Base-by-base conservation (phyloP, 2,329 filamentous ascomycete species). In the Colletotrichum sp. region DNA sequence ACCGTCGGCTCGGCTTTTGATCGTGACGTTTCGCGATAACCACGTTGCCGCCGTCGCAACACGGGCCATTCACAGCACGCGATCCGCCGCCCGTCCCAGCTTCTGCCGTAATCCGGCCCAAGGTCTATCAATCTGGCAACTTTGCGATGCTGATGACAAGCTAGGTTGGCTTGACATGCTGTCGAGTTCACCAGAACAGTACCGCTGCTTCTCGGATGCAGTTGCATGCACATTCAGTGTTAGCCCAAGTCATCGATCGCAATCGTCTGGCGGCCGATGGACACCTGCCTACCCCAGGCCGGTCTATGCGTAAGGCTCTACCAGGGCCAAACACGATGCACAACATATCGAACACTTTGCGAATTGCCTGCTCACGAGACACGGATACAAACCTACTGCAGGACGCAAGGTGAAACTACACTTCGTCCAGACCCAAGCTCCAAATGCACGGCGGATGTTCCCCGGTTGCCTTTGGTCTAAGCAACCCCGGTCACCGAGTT, bases 381-480 rank as follows among this genome's bases (percentile, higher is more conserved):
- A 30, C 9, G 27, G 6, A 44, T 15, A 30, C 36, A 44, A 28
- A 52, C 30, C 19, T 25, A 64, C 30, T 52, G 66, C 66, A 55
- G 69, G 30, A 44, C 28, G 36, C 44, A 16, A 48, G 44, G 22
- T 75, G 63, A 73, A 75, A 75, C 69, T 36, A 34, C 55, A 44
- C 25, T 52, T 25, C 44, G n/a, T 67, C 27, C 9, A 44, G 22
- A 30, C 22, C 19, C 57, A 65, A 68, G 44, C 48, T 39, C 52
- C 72, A 59, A 66, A 61, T 39, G 64, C 73, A 65, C 32, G 69
- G 27, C 57, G 64, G 44, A 65, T 75, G 57, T 75, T 75, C 64
- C 73, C 73, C 73, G 73, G 70, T 15, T 28, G 57, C 69, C 19
- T 52, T 28, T 64, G n/a, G 70, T 69, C 70, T 64, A 65, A 74